Base-by-base conservation (phyloP, 805 yeast species). In the Ogataea glucozyma region DNA sequence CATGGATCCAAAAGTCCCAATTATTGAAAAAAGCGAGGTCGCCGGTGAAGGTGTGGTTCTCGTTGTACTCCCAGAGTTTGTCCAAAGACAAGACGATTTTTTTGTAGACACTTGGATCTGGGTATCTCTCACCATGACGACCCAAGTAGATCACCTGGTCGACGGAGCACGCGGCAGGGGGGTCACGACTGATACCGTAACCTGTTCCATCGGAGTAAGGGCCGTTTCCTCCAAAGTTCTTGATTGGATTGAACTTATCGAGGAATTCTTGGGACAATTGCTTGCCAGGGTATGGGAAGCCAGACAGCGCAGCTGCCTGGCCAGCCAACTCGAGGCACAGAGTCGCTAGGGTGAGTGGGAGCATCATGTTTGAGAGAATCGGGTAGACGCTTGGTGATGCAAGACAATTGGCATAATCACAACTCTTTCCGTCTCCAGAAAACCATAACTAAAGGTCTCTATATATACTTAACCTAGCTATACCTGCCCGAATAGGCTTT, bases 81-180 rank as follows among this genome's bases (percentile, higher is more conserved):
- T 31, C 30, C 14, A 51, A 26, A 26, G 48, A 35, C 8, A 26
- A 22, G 20, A 38, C 20, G 10, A 58, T 42, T 3, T 43, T 34
- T 5, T 29, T 22, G n/a, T 61, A 62, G 21, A 35, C 47, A 7
- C 33, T 38, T 19, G 41, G 40, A 9, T 66, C 64, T 11, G 77
- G 81, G 56, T 66, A 79, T 40, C 85, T 67, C 55, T 78, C 85
- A 12, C 84, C 85, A 48, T 80, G 85, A 49, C 85, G 71, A 43
- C 70, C 64, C 26, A 73, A 51, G 50, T 73, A 56, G 49, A 74
- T 75, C 7, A 77, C 83, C 56, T 79, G 84, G 47, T 76, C 78
- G 34, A 78, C 67, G 0, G 60, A 51, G 57, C 83, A 78, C 26
- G 69, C 70, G 1, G 52, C 58, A 12, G 86, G 86, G 1, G 74